Base-by-base conservation (phyloP, 1,139 yeast genomes). In the Yamadazyma siamensis region DNA sequence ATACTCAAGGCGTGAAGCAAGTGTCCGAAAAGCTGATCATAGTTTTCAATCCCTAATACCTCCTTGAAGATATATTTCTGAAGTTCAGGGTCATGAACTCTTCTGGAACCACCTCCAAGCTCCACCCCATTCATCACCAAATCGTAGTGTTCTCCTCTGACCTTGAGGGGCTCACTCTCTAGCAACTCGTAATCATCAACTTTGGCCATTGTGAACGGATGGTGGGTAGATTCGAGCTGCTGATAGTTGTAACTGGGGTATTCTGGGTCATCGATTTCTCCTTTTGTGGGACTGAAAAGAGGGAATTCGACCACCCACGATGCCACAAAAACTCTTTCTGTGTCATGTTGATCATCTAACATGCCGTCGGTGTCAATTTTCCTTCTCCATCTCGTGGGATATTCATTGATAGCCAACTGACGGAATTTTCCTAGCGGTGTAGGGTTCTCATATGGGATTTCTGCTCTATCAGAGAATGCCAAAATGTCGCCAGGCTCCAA, bases 41-140 rank as follows among this genome's bases (percentile, higher is more conserved):
- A 71, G 41, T 85, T 65, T 0, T 50, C 32, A n/a, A 83, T 78
- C 9, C 64, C 53, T 21, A 83, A 60, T 16, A 84, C 64, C 21
- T 73, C 57, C 32, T 73, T 64, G 46, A 84, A 77, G 3, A 91
- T 73, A 50, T 65, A 85, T 36, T 70, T 68, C 54, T 91, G 99
- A 17, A 91, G 64, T 10, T 61, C 67, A 0, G 91, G 69, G 52
- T 88, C 96, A 53, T 91, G 99, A 17, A 91, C 74, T 75, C 99
- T 87, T 45, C 96, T 72, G 9, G 96, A 86, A 0, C 99, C 99
- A 15, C 99, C 99, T 15, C 98, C 99, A 3, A 89, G 74, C 54
- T 91, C 99, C 5, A 86, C 88, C 1, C 98, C 99, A 49, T 91
- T 91, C 23, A 94, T 66, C 1, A 94, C 98, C 18, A 91, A 61